Evolutionary conservation across 2,329 filamentous ascomycete genomes (phyloP), one percentile per base, ranked within the genome.

Genomic region (Hawksworthiomyces lignivorus): DNA sequence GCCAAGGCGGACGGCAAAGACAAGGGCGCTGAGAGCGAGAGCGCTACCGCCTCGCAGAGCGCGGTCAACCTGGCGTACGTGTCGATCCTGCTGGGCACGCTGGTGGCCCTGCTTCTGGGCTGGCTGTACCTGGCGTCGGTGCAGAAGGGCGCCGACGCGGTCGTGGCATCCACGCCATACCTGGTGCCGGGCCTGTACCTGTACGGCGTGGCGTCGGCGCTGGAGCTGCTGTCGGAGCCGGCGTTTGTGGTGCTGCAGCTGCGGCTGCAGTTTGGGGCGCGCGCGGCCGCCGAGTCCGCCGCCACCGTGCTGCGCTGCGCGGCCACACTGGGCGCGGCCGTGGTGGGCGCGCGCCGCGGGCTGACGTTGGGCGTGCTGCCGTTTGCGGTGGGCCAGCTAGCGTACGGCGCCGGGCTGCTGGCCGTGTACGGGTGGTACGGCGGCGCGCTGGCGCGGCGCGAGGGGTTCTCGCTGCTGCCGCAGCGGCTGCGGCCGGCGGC

Each of bases 31-130:
- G 32, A 37, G 12, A 5, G 10, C 20, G 21, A 20, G 14, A 24
- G 8, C 17, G 7, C 40, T 49, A 22, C 49, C 20, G 14, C 70
- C 22, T 68, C 75, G 10, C 90, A 97, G 61, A 79, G 84, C 3
- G 81, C 90, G 32, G 76, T 97, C 62, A 98, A 98, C 56, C 70
- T 95, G 29, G 85, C 88, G 2, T 94, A 94, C 59, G 64, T 97
- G 18, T 77, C 87, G 18, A 69, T 94, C 12, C 58, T 70, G 0
- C 68, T 90, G 1, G 89, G 89, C 1, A 52, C 80, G 10, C 62
- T 77, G 1, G 72, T 88, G 26, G 77, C 84, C 1, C 58, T 75
- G 12, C 55, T 72, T 1, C 68, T 96, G 3, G 84, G 80, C 12
- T 67, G 71, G 56, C 68, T 82, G 41, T 96, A 94, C 61, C 64